Percentiles rank a stretch among this genome's conserved stretches.
These are phyloP conservation scores for Graphilbum sp. DNA, from an alignment of 2,329 filamentous ascomycete genomes.

Conservation along the genomic window DNA sequence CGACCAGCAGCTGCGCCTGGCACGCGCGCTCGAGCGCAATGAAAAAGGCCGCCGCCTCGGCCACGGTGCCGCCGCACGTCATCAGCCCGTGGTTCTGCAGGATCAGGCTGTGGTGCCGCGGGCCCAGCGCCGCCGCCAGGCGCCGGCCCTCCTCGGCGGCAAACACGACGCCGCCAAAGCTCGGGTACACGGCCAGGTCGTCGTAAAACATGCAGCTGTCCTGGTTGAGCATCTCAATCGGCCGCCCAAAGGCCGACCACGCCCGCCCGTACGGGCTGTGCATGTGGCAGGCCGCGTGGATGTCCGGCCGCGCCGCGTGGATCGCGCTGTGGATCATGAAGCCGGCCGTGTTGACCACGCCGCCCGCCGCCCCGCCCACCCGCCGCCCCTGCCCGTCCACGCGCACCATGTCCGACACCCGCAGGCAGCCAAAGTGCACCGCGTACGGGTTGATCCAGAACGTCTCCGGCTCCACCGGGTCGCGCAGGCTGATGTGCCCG, in stretches of 20 bases:
- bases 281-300: conserved; percentile 52
- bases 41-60: conserved; percentile 40
- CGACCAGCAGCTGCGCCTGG: conserved; percentile 47
- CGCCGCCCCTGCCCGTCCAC: conserved; percentile 41
- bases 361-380: conserved; percentile 38
- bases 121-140: conserved; percentile 36
- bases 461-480: conserved; percentile 17
- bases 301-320: conserved; percentile 46
- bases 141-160: conserved; percentile 35
- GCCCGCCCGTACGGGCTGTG: conserved; percentile 50
- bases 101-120: conserved; percentile 30
- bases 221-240: conserved; percentile 53
- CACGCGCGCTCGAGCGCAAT: conserved; percentile 51
- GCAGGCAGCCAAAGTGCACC: conserved; percentile 47
- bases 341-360: conserved; percentile 48
- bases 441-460: conserved; percentile 41
- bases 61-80: conserved; percentile 42
- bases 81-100: conserved; percentile 44
- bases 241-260: conserved; percentile 45
- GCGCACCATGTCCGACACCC: conserved; percentile 43
- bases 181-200: conserved; percentile 36
- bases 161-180: conserved; percentile 43
- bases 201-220: conserved; percentile 38
- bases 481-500: conserved; percentile 28
- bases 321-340: conserved; percentile 54